phyloP scores from a whole-genome alignment of 108 stramenopile genomes.

The Mayamaea pseudoterrestris region DNA sequence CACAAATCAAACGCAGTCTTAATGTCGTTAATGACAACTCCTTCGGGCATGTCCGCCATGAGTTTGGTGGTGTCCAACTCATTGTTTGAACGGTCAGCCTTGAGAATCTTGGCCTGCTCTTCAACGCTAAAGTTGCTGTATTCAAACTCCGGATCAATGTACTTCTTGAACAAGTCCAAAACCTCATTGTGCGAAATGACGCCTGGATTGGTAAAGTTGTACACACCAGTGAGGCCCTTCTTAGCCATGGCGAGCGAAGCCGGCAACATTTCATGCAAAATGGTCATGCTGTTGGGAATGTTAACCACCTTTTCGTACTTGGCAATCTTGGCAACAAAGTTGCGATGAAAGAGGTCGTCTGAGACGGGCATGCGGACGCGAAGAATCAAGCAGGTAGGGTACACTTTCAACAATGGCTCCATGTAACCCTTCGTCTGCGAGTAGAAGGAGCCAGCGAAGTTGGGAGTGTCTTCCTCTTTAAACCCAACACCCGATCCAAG shows the following conservation, averaged over 20 bases:
- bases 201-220: conserved; percentile 99
- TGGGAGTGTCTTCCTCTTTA: conserved; percentile 92
- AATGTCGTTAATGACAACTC: conserved; percentile 82
- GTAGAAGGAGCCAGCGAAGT: conserved; percentile 98
- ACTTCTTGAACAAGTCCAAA: conserved; percentile 93
- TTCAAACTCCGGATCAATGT: conserved; percentile 95
- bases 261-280: conserved; percentile 94
- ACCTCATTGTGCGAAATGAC: conserved; percentile 99
- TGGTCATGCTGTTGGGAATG: conserved; percentile 99
- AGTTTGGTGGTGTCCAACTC: conserved; percentile 95
- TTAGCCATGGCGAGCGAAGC: conserved; percentile 87
- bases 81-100: conserved; percentile 96
- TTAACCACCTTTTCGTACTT: conserved; percentile 95
- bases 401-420: conserved; percentile 89
- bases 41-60: conserved; percentile 84
- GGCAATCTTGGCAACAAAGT: conserved; percentile 98
- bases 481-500: conserved; percentile 90
- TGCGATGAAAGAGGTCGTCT: conserved; percentile 93
- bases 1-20: conserved; percentile 81
- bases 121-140: conserved; percentile 95
- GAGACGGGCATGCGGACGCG: conserved; percentile 99
- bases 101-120: conserved; percentile 88
- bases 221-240: conserved; percentile 85
- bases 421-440: conserved; percentile 96
- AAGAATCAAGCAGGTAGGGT: conserved; percentile 80